A percentile compares a stretch with the other conserved stretches of the same genome.
Conservation (phyloP, 495 filamentous ascomycete species). For the Xylaria longipes region DNA sequence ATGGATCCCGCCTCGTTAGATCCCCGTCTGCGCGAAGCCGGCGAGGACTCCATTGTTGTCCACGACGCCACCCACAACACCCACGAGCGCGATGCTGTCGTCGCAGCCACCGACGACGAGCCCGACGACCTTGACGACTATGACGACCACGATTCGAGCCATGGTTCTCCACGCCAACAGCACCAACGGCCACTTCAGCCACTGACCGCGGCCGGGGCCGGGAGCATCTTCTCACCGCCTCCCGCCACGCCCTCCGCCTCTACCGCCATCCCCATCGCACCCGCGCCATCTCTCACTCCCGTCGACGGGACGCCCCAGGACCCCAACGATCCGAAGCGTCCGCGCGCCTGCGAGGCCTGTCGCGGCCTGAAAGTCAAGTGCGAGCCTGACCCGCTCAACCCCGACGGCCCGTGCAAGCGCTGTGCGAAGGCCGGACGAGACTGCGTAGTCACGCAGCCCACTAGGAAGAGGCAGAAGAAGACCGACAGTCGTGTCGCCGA, state of each 20-base stretch:
- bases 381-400: slow-evolving; percentile 71
- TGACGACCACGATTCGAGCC: slow-evolving; percentile 11
- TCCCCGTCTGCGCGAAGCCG: slow-evolving; percentile 37
- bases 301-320: slow-evolving; percentile 38
- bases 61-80: slow-evolving; percentile 19
- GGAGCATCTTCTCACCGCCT: neutral
- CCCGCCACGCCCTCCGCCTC: neutral
- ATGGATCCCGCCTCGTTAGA: slow-evolving; percentile 40
- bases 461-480: slow-evolving; percentile 90
- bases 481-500: slow-evolving; percentile 90
- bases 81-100: slow-evolving; percentile 19
- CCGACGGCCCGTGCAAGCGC: slow-evolving; percentile 74
- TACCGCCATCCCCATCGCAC: neutral
- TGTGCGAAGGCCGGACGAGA: slow-evolving; percentile 82
- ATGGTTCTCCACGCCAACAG: slow-evolving; percentile 18
- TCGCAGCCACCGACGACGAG: neutral
- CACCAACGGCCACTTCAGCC: slow-evolving; percentile 9
- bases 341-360: slow-evolving; percentile 85
- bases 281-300: neutral
- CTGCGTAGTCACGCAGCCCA: slow-evolving; percentile 84
- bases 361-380: slow-evolving; percentile 90
- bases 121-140: neutral
- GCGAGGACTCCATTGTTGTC: slow-evolving; percentile 37
- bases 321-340: slow-evolving; percentile 69
- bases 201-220: neutral